phyloP scores from a whole-genome alignment of 192 early-diverging fungal genomes.

The Coemansia pectinata region DNA sequence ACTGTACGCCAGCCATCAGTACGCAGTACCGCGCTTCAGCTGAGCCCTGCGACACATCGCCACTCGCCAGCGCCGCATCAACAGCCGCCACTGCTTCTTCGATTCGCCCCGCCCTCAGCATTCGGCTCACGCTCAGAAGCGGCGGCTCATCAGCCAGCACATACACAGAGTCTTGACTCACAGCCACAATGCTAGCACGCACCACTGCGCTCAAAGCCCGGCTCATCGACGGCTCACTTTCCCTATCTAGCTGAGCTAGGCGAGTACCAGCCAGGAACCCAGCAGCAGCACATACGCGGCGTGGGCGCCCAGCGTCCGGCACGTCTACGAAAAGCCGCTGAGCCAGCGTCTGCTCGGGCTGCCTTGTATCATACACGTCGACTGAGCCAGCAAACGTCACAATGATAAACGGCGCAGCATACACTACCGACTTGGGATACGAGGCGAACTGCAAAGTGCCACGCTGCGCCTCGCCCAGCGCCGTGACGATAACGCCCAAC shows the following conservation, averaged over 20 bases:
- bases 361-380: slow-evolving; percentile 43
- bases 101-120: slow-evolving; percentile 25
- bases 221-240: slow-evolving; percentile 12
- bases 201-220: background rate
- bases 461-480: slow-evolving; percentile 49
- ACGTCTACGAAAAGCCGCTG: slow-evolving; percentile 17
- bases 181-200: slow-evolving; percentile 2
- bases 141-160: slow-evolving; percentile 23
- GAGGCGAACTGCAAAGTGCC: slow-evolving; percentile 52
- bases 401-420: slow-evolving; percentile 46
- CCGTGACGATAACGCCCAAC: slow-evolving; percentile 54
- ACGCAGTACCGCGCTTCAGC: slow-evolving; percentile 35
- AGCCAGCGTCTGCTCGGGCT: slow-evolving; percentile 33
- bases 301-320: slow-evolving; percentile 6
- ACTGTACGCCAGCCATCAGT: slow-evolving; percentile 38
- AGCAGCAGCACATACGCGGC: slow-evolving; percentile 16
- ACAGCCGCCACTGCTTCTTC: slow-evolving; percentile 35
- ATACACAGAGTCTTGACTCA: slow-evolving; percentile 23
- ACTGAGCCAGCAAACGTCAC: slow-evolving; percentile 31
- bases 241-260: slow-evolving; percentile 17
- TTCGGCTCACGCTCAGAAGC: slow-evolving; percentile 17
- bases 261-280: slow-evolving; percentile 10
- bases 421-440: slow-evolving; percentile 40
- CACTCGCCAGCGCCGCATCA: slow-evolving; percentile 18
- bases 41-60: background rate